Percentiles rank a stretch among this genome's conserved stretches.
phyloP scores from a whole-genome alignment of 768 basidiomycete species.

The Paxillus involutus region DNA sequence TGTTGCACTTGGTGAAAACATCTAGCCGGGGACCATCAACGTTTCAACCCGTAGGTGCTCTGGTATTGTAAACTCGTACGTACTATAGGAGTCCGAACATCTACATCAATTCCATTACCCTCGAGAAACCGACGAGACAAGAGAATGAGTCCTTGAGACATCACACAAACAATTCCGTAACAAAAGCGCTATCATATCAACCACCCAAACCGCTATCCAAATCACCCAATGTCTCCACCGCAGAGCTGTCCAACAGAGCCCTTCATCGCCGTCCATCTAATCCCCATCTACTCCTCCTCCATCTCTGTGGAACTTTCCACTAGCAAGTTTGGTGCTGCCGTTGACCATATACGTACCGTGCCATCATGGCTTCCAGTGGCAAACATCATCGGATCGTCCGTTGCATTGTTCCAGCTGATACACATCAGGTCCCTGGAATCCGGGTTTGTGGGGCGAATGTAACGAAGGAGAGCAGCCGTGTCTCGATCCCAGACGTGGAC shows the following conservation, averaged over 20 bases:
- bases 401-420: slow-evolving; percentile 76
- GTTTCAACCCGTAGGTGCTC: no score
- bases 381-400: slow-evolving; percentile 47
- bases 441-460: slow-evolving; percentile 57
- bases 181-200: no score
- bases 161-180: not conserved
- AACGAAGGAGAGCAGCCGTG: slow-evolving; percentile 68
- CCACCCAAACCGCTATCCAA: not conserved
- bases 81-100: no score
- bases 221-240: not conserved
- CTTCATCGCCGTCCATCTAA: not conserved
- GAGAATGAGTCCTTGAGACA: no score
- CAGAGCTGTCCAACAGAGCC: not conserved
- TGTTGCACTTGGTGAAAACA: no score
- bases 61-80: no score
- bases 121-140: no score
- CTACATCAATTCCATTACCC: no score
- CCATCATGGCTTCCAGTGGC: slow-evolving; percentile 80
- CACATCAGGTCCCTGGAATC: slow-evolving; percentile 68
- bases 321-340: slow-evolving; percentile 18
- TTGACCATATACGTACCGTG: slow-evolving; percentile 73
- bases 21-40: no score
- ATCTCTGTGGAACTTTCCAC: slow-evolving; percentile 20
- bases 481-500: slow-evolving; percentile 88
- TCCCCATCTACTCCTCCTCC: slow-evolving; percentile 12